Conservation (phyloP, 768 basidiomycete species). For the Hebeloma cylindrosporum region DNA sequence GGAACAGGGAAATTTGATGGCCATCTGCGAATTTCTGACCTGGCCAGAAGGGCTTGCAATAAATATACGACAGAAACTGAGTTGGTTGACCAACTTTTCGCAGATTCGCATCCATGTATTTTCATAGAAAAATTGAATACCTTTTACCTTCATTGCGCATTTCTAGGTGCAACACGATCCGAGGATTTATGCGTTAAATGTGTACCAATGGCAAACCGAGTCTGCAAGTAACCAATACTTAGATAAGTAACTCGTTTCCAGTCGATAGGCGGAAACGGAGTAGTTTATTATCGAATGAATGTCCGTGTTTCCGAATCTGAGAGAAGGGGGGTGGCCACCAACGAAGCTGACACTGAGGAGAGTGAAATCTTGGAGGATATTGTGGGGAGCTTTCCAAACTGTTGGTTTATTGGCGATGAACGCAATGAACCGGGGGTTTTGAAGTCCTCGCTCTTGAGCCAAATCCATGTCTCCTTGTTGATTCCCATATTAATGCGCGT, state of each 20-base stretch:
- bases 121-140: too few species aligned
- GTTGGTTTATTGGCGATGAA: slow-evolving; percentile 18
- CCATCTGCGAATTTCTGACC: too few species aligned
- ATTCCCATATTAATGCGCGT: slow-evolving; percentile 23
- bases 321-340: slow-evolving; percentile 20
- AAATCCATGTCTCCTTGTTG: slow-evolving; percentile 21
- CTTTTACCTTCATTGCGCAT: too few species aligned
- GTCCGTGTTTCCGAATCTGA: slow-evolving; percentile 25
- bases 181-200: too few species aligned
- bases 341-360: slow-evolving; percentile 27
- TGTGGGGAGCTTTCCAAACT: slow-evolving; percentile 23
- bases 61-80: too few species aligned
- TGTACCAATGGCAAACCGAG: too few species aligned
- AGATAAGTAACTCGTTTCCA: not conserved
- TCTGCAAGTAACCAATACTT: not conserved
- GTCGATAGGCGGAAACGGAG: not conserved
- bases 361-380: slow-evolving; percentile 34
- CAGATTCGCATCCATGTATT: too few species aligned
- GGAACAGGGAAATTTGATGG: too few species aligned
- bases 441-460: slow-evolving; percentile 29
- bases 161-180: too few species aligned
- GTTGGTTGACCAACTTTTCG: too few species aligned
- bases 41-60: too few species aligned
- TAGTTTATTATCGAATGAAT: slow-evolving; percentile 16
- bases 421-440: slow-evolving; percentile 17